These are phyloP conservation scores for Turnera subulata DNA, from an alignment of 345 rosid species.

Conservation along the genomic window DNA sequence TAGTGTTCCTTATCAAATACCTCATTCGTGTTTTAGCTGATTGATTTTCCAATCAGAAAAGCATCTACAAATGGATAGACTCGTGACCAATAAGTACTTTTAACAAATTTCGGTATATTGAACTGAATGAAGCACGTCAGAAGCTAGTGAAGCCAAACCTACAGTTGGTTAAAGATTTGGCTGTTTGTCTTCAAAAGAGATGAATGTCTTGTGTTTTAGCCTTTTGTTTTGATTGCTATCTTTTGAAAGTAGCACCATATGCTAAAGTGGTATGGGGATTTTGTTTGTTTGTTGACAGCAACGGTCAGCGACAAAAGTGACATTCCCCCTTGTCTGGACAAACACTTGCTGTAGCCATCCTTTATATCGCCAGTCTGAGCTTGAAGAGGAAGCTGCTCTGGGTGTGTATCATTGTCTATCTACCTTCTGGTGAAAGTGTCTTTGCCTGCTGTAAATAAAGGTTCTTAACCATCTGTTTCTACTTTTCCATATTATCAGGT, in stretches of 20 bases:
- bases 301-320: slow-evolving; percentile 92
- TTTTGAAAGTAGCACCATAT: not conserved
- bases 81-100: no score
- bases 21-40: no score
- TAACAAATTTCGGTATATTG: no score
- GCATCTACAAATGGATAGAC: no score
- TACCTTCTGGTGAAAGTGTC: not conserved
- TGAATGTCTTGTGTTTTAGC: not conserved
- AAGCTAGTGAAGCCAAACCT: not conserved
- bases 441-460: not conserved
- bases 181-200: not conserved
- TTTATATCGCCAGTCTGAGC: slow-evolving; percentile 83
- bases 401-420: slow-evolving; percentile 39
- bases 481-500: slow-evolving; percentile 35
- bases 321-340: slow-evolving; percentile 98
- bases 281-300: slow-evolving; percentile 42
- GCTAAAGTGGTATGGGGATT: not conserved
- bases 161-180: not conserved
- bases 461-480: not conserved
- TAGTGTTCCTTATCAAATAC: no score
- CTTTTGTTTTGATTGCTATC: not conserved
- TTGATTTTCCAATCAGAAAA: no score
- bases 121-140: not conserved
- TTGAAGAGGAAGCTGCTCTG: slow-evolving; percentile 57
- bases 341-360: slow-evolving; percentile 99